These are phyloP conservation scores for Aspergillus pseudoterreus DNA, from an alignment of 2,329 filamentous ascomycete genomes.

Conservation along the genomic window DNA sequence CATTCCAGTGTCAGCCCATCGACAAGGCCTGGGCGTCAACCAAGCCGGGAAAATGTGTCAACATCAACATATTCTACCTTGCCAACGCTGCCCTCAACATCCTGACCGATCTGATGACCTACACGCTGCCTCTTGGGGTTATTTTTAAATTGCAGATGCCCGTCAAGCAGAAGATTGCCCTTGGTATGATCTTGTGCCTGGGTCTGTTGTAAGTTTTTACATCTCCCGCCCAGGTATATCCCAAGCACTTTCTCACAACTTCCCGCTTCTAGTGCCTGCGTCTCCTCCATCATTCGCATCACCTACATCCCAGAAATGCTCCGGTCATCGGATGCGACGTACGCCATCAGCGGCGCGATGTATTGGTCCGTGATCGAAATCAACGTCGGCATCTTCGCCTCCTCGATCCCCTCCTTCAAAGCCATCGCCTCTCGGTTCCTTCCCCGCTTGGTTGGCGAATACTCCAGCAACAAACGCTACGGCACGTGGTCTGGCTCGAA, in stretches of 20 bases:
- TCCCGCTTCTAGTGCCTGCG: conserved; percentile 35
- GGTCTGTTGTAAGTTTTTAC: conserved; percentile 42
- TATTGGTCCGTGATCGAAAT: conserved; percentile 45
- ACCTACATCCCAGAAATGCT: conserved; percentile 45
- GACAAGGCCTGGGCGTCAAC: conserved; percentile 37
- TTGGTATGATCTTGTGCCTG: conserved; percentile 49
- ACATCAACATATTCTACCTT: conserved; percentile 50
- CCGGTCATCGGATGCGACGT: conserved; percentile 31
- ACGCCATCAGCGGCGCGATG: conserved; percentile 40
- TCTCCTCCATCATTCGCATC: conserved; percentile 47
- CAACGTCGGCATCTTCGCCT: conserved; percentile 42
- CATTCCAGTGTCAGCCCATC: conserved; percentile 45
- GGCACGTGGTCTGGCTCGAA: conserved; percentile 20
- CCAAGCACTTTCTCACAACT: background rate
- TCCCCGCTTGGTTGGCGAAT: conserved; percentile 39
- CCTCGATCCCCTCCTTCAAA: conserved; percentile 42
- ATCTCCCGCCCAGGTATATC: background rate
- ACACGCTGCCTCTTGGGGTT: conserved; percentile 49
- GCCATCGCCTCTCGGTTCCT: conserved; percentile 39
- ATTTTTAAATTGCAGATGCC: conserved; percentile 47
- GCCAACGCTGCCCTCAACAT: conserved; percentile 59
- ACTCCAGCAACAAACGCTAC: conserved; percentile 24
- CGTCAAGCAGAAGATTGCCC: conserved; percentile 43
- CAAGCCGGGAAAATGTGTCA: conserved; percentile 40
- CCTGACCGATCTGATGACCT: conserved; percentile 55